Percentiles rank a stretch among this genome's conserved stretches.
Conservation (phyloP, 2,329 filamentous ascomycete species). For the Phyllosticta citriasiana region DNA sequence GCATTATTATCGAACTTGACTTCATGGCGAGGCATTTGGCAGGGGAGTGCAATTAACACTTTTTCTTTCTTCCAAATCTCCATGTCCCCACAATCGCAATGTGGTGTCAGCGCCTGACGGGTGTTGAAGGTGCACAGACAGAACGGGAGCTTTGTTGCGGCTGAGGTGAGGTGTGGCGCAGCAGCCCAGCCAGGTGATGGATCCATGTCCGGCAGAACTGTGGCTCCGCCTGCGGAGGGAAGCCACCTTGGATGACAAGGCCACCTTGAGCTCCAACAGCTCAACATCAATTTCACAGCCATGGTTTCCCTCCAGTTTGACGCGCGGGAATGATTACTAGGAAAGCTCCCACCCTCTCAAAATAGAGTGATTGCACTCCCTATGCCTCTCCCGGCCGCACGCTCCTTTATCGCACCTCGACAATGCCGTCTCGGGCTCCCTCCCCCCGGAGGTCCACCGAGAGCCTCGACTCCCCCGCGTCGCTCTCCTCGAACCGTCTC, state of each 20-base stretch:
- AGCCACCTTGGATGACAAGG: conserved; percentile 4
- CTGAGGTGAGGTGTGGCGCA: not conserved
- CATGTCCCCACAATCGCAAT: too few species aligned
- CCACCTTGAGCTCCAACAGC: not conserved
- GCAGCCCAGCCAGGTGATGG: not conserved
- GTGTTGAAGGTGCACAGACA: too few species aligned
- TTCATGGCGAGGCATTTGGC: not conserved
- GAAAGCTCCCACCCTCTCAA: not conserved
- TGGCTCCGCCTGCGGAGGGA: not conserved
- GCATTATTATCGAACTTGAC: conserved; percentile 1
- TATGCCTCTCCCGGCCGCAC: conserved; percentile 13
- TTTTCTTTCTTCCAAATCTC: too few species aligned
- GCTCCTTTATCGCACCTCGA: conserved; percentile 9
- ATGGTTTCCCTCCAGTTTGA: not conserved
- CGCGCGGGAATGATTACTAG: conserved; percentile 6
- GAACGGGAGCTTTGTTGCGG: not conserved
- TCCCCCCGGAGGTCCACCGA: conserved; percentile 38
- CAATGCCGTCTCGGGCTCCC: conserved; percentile 34
- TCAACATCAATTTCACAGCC: not conserved
- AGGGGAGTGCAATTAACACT: not conserved
- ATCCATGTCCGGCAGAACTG: not conserved
- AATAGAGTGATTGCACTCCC: conserved; percentile 7
- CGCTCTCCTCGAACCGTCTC: conserved; percentile 28
- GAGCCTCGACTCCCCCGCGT: conserved; percentile 36
- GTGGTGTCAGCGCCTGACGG: too few species aligned